Evolutionary conservation across 2,329 filamentous ascomycete species (phyloP), one percentile per base, ranked within the genome.

Genomic region (Helotiales sp.): DNA sequence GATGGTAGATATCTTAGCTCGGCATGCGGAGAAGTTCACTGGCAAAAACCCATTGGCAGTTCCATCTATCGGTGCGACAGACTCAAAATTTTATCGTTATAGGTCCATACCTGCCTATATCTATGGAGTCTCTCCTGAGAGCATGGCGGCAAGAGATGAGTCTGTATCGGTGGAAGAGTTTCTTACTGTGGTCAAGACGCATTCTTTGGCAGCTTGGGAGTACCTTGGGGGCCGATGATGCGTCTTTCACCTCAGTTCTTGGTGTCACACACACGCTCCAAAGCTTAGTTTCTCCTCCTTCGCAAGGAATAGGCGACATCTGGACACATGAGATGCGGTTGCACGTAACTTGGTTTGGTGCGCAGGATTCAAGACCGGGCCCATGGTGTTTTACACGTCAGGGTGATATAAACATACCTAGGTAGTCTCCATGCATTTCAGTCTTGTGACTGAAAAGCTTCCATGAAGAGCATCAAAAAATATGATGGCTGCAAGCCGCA

Each of bases 61-160:
- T 34, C 72, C 73, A 3, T 70, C 67, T 8, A 62, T 76, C 33
- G 74, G 74, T 10, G 74, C 73, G 1, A 77, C 75, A 1, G 73
- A 76, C 49, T 74, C 72, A 52, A 76, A 77, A 58, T 72, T 73
- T 58, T 77, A 72, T 56, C 63, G 75, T 15, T 73, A 75, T 59
- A 63, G 63, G 8, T 67, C 66, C 1, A 62, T 75, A 3, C 73
- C 73, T 0, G 73, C 72, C 2, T 77, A 74, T 62, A 67, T 72
- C 1, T 74, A 71, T 60, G 72, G 74, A 19, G 60, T 63, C 0
- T 52, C 51, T 24, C 64, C 66, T 7, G 58, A 63, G 25, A 60
- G 48, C 2, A 66, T 69, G 66, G 66, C 57, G 63, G 69, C 69
- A 48, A 71, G 52, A 61, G 67, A 66, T 64, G 66, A 64, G 61